These are phyloP conservation scores for Colletotrichum tofieldiae DNA, from an alignment of 2,329 filamentous ascomycete species.

Conservation along the genomic window DNA sequence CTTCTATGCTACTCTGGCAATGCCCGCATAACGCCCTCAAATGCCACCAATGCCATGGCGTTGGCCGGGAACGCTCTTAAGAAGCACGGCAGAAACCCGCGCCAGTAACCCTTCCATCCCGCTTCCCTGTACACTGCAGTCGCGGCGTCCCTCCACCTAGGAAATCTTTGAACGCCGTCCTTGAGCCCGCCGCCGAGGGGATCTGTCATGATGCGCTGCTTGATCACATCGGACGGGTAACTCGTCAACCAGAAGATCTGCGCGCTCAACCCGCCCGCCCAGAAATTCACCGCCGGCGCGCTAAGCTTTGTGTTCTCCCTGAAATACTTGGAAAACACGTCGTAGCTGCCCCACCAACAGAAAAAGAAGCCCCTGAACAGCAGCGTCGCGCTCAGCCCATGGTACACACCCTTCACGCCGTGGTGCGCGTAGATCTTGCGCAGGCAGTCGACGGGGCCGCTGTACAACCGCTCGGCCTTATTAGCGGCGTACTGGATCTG, in stretches of 20 bases:
- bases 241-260: conserved; percentile 96
- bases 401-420: conserved; percentile 86
- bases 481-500: conserved; percentile 93
- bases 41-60: conserved; percentile 92
- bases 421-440: conserved; percentile 79
- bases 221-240: conserved; percentile 94
- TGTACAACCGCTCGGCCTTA: conserved; percentile 85
- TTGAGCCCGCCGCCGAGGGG: conserved; percentile 80
- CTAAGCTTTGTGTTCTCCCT: conserved; percentile 78
- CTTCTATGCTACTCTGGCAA: conserved; percentile 59
- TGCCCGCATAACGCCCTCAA: conserved; percentile 89
- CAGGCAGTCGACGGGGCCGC: conserved; percentile 88
- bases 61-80: conserved; percentile 95
- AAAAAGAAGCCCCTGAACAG: conserved; percentile 96
- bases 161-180: conserved; percentile 79
- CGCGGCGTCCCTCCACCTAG: conserved; percentile 85
- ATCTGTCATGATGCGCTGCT: conserved; percentile 98
- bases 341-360: conserved; percentile 98
- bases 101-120: conserved; percentile 88
- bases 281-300: conserved; percentile 91
- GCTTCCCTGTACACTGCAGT: conserved; percentile 81
- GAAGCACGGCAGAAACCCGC: conserved; percentile 95
- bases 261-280: conserved; percentile 93
- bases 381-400: conserved; percentile 87
- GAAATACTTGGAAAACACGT: conserved; percentile 82